Conservation (phyloP, 495 filamentous ascomycete species). For the Penicillium crystallinum region DNA sequence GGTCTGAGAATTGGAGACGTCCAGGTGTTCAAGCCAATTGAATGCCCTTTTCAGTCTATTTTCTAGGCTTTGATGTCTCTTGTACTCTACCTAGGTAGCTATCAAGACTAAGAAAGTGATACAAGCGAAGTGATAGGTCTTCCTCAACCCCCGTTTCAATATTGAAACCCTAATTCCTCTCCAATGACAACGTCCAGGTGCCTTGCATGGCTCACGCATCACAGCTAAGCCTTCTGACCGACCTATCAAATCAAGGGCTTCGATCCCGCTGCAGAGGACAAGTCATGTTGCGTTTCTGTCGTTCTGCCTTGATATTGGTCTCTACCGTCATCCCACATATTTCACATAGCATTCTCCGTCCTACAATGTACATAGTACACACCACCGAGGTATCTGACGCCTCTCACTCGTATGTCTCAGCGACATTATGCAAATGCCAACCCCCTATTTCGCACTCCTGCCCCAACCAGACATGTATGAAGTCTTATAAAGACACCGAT, state of each 20-base stretch:
- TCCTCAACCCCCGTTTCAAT: too few species aligned
- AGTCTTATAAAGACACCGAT: slow-evolving; percentile 1
- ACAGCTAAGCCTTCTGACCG: slow-evolving; percentile 2
- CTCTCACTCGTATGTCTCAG: slow-evolving; percentile 3
- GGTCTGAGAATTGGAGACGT: too few species aligned
- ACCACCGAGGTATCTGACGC: neutral
- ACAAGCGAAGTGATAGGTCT: too few species aligned
- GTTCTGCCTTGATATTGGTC: neutral
- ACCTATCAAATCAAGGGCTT: neutral
- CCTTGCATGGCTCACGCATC: slow-evolving; percentile 3
- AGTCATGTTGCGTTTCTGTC: neutral
- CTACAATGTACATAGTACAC: slow-evolving; percentile 1
- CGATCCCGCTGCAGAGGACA: neutral
- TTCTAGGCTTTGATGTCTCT: too few species aligned
- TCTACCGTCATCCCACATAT: neutral
- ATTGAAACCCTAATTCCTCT: slow-evolving; percentile 1
- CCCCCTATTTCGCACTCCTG: neutral
- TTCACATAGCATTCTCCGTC: slow-evolving; percentile 2
- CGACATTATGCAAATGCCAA: neutral
- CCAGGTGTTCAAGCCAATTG: too few species aligned
- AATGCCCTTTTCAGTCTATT: too few species aligned
- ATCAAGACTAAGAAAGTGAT: too few species aligned
- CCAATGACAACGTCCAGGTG: slow-evolving; percentile 4
- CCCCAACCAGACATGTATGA: neutral
- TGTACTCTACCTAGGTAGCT: too few species aligned